Evolutionary conservation across 352 stramenopile species (phyloP), one percentile per base, ranked within the genome.

Genomic region (Phytophthora fragariae): DNA sequence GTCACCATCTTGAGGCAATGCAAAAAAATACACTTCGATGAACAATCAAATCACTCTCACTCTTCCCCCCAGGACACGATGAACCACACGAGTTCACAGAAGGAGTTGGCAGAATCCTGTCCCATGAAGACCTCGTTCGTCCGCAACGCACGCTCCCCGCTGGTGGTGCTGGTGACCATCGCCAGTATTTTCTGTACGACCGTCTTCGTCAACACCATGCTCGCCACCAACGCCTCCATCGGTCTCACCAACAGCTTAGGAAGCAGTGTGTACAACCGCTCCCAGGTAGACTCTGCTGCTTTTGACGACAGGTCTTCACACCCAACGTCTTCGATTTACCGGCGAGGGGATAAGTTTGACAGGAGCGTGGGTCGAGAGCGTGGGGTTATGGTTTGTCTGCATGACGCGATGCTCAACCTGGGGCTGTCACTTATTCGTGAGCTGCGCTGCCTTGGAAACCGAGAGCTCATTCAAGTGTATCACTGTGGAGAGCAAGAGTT

Each of bases 401-500:
- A 82, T 33, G 68, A 82, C 35, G 64, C 54, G 0, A 68, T 84
- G 56, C 52, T 84, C 7, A 70, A 73, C 47, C 82, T 86, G 76
- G 79, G 76, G 2, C 39, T 80, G 5, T 86, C 79, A 14, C 72
- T 86, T 11, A 74, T 84, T 47, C 65, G 69, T 7, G 76, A 76
- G 29, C 50, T 76, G 10, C 69, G 69, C 11, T 72, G 62, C 19
- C 63, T 76, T 33, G 62, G 69, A 5, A 76, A 76, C 14, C 56
- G 54, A 27, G 69, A 76, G 21, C 63, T 76, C 39, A 68, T 76
- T 46, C 81, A 65, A 27, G 69, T 76, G 9, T 76, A 76, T 56
- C 69, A 76, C 54, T 86, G 62, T 60, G 79, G 24, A 15, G 62
- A 73, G 0, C 44, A 77, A 24, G 85, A 92, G 47, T 57, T 92